These are phyloP conservation scores for Ehretia macrophylla DNA, from an alignment of 257 asterid species.

Conservation along the genomic window DNA sequence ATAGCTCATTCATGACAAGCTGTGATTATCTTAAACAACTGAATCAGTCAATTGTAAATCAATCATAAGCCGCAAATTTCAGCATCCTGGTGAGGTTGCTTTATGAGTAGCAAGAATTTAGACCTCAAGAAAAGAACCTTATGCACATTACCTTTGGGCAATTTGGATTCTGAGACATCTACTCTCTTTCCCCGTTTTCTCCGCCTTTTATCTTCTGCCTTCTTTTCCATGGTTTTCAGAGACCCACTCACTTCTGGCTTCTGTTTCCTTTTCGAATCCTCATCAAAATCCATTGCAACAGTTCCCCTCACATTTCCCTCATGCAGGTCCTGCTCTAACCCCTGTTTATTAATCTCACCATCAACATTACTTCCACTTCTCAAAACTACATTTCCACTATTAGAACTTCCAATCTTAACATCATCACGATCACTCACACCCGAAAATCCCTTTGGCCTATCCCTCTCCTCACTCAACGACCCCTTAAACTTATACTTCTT, in stretches of 20 bases:
- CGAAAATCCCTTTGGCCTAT: slow-evolving; percentile 66
- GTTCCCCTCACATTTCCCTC: slow-evolving; percentile 16
- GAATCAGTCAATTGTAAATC: no score
- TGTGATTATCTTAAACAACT: not conserved
- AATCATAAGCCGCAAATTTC: no score
- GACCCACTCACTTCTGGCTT: no score
- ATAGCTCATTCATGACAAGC: not conserved
- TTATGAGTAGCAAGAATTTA: no score
- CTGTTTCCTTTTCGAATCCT: not conserved
- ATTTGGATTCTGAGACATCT: slow-evolving; percentile 4
- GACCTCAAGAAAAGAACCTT: not conserved
- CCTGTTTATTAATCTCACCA: slow-evolving; percentile 20
- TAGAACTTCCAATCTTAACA: slow-evolving; percentile 13
- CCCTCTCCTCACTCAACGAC: slow-evolving; percentile 22
- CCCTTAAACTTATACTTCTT: slow-evolving; percentile 66
- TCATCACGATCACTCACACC: slow-evolving; percentile 22
- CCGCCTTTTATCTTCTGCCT: no score
- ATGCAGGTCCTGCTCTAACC: slow-evolving; percentile 12
- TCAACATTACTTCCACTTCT: slow-evolving; percentile 23
- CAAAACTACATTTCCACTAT: slow-evolving; percentile 16
- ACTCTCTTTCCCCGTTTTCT: slow-evolving; percentile 21
- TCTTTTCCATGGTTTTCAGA: slow-evolving; percentile 11
- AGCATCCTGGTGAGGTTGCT: no score
- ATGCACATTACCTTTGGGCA: slow-evolving; percentile 18
- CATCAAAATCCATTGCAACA: slow-evolving; percentile 9